A percentile compares a stretch with the other conserved stretches of the same genome.
phyloP scores from a whole-genome alignment of 495 filamentous ascomycete species.

The Amniculicola lignicola region DNA sequence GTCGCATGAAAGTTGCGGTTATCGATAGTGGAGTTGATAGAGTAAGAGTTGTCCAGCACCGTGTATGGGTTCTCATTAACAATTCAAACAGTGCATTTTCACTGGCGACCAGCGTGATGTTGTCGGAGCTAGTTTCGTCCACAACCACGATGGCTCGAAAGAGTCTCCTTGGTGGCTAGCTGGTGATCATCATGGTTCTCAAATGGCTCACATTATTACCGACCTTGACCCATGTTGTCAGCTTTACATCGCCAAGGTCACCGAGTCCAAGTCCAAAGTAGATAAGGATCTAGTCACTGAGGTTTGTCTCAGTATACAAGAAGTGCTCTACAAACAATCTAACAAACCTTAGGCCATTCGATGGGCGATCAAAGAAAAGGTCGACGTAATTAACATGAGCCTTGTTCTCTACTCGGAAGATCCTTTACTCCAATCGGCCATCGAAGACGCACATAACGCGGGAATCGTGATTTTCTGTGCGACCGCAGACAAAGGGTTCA shows the following conservation, averaged over 20 bases:
- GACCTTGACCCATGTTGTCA: conserved; percentile 1
- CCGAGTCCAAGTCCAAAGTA: background rate
- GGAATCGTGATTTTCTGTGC: conserved; percentile 1
- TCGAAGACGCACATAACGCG: background rate
- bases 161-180: conserved; percentile 5
- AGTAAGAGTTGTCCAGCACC: background rate
- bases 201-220: conserved; percentile 7
- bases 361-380: conserved; percentile 8
- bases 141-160: conserved; percentile 2
- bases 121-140: background rate
- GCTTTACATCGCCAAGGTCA: conserved; percentile 6
- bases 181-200: conserved; percentile 6
- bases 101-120: background rate
- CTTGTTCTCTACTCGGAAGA: conserved; percentile 7
- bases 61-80: background rate
- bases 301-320: too few species aligned
- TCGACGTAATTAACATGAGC: conserved; percentile 12
- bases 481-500: conserved; percentile 5
- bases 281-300: background rate
- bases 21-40: conserved; percentile 1
- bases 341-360: conserved; percentile 2
- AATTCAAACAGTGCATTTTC: background rate
- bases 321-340: too few species aligned
- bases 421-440: background rate
- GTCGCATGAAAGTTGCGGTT: conserved; percentile 1